Percentiles rank a stretch among this genome's conserved stretches.
phyloP scores from a whole-genome alignment of 306 rosid species.

The Vigna nakashimae region DNA sequence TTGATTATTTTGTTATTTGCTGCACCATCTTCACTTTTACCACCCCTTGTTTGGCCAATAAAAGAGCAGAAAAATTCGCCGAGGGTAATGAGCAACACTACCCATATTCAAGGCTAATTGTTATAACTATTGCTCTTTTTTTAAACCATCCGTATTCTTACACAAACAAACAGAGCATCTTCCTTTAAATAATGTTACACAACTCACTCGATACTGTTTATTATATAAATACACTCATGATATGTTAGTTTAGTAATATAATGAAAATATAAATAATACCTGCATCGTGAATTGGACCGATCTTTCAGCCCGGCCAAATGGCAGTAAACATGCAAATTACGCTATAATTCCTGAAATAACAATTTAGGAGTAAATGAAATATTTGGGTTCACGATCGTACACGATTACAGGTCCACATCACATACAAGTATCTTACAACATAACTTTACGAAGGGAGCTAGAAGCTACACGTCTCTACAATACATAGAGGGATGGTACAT shows the following conservation, averaged over 20 bases:
- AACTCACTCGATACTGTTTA: not conserved
- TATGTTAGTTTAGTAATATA: not conserved
- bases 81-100: not conserved
- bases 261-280: conserved; percentile 14
- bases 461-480: conserved; percentile 59
- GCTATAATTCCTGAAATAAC: conserved; percentile 10
- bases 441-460: conserved; percentile 55
- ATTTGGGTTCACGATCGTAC: conserved; percentile 43
- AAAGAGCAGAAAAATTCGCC: not conserved
- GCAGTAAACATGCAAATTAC: not conserved
- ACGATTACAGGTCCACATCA: conserved; percentile 53
- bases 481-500: conserved; percentile 60
- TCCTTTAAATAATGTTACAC: not conserved
- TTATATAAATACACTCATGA: not conserved
- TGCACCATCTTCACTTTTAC: not conserved
- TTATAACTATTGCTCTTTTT: not conserved
- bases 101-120: not conserved
- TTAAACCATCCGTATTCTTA: not conserved
- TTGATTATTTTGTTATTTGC: not conserved
- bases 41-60: not conserved
- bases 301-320: not conserved
- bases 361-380: conserved; percentile 30
- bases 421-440: conserved; percentile 68
- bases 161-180: no score
- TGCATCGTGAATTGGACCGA: not conserved